Evolutionary conservation across 2,329 filamentous ascomycete genomes (phyloP).

Genomic region (Botrytis aclada): DNA sequence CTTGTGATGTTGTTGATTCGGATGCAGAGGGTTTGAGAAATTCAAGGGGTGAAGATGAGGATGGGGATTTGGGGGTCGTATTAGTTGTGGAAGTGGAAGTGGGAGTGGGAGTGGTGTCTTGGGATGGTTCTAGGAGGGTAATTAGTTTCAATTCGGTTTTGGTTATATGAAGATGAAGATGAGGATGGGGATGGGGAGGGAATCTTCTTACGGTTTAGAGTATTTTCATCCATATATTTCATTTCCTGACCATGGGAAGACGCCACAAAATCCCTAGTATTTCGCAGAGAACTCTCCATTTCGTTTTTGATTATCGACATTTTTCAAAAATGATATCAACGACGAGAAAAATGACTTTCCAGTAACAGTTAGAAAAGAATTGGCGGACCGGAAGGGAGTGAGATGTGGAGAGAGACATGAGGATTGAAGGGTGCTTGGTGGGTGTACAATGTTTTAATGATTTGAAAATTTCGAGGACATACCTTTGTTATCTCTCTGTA

Average conservation of each 20-base stretch:
- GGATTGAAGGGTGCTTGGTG: too few relatives aligned
- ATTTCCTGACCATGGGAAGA: neutral
- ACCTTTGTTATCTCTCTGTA: neutral
- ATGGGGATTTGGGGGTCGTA: accelerated
- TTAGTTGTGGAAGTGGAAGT: neutral
- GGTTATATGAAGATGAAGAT: neutral
- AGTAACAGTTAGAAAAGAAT: conserved; percentile 12
- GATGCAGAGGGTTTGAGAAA: neutral
- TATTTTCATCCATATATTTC: neutral
- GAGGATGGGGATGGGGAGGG: neutral
- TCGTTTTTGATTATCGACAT: neutral
- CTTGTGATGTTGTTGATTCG: neutral
- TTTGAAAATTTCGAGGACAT: neutral
- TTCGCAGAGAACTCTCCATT: neutral
- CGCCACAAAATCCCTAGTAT: accelerated
- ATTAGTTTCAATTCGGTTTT: neutral
- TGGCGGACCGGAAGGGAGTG: neutral
- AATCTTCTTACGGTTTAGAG: neutral
- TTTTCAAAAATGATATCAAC: neutral
- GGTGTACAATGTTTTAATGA: neutral
- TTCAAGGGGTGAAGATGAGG: neutral
- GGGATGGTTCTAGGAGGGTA: neutral
- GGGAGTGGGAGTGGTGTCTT: neutral
- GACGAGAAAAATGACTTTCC: conserved; percentile 9
- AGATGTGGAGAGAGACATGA: neutral